These are phyloP conservation scores for Quercus tomentella DNA, from an alignment of 331 rosid genomes.

Conservation along the genomic window DNA sequence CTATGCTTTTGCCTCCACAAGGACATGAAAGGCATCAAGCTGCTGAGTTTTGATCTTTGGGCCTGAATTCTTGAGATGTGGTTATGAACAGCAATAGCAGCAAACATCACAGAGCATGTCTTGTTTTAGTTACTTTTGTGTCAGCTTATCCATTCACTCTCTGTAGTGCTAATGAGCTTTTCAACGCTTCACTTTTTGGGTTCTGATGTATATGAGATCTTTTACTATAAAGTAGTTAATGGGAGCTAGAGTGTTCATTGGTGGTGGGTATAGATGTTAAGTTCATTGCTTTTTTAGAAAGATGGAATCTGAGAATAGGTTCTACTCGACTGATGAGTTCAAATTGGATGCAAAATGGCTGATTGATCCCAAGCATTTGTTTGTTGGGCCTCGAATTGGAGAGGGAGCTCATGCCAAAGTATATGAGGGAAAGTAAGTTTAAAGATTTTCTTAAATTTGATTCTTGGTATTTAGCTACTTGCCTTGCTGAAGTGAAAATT, in stretches of 20 bases:
- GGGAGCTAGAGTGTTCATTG: constrained; percentile 14
- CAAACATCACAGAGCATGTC: constrained; percentile 44
- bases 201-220: constrained; percentile 17
- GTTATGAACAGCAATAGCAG: constrained; percentile 50
- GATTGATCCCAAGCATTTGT: constrained; percentile 75
- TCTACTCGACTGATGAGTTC: constrained; percentile 75
- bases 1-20: constrained; percentile 55
- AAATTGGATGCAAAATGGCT: constrained; percentile 78
- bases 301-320: constrained; percentile 82
- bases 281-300: constrained; percentile 23
- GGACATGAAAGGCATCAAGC: constrained; percentile 43
- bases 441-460: neutral
- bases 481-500: constrained; percentile 12
- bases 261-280: constrained; percentile 27
- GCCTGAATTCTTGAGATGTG: constrained; percentile 59
- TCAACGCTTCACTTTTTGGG: constrained; percentile 30
- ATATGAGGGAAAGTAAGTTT: constrained; percentile 89
- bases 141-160: constrained; percentile 56
- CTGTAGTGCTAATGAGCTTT: constrained; percentile 15
- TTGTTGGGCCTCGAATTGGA: constrained; percentile 90
- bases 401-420: constrained; percentile 99
- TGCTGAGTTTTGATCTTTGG: constrained; percentile 56
- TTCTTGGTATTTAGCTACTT: constrained; percentile 18
- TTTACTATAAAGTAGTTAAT: constrained; percentile 2
- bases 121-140: constrained; percentile 32